These are phyloP conservation scores for Microsporum canis DNA, from an alignment of 2,329 filamentous ascomycete species.

Conservation along the genomic window DNA sequence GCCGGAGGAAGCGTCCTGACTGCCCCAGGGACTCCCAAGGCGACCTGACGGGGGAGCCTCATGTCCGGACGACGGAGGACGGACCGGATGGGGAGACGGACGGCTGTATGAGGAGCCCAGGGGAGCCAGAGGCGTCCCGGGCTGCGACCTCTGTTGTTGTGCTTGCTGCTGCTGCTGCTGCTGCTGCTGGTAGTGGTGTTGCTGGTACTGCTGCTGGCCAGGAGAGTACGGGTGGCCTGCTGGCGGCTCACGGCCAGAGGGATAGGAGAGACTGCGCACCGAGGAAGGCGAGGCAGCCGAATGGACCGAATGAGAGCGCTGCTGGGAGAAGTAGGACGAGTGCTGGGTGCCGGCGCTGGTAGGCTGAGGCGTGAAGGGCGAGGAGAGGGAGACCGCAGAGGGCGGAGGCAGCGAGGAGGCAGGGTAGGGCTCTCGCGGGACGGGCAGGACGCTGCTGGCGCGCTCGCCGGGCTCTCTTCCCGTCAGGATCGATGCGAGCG, in stretches of 20 bases:
- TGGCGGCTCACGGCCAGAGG: slow-evolving; percentile 9
- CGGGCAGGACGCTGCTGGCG: slow-evolving; percentile 16
- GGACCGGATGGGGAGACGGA: slow-evolving; percentile 27
- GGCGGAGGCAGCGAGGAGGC: slow-evolving; percentile 16
- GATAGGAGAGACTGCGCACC: slow-evolving; percentile 11
- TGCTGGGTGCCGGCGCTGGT: slow-evolving; percentile 26
- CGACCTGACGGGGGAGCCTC: slow-evolving; percentile 24
- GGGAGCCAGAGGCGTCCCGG: slow-evolving; percentile 40
- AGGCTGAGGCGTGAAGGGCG: slow-evolving; percentile 31
- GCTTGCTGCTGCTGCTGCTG: slow-evolving; percentile 7
- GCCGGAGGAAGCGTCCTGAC: slow-evolving; percentile 22
- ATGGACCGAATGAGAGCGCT: slow-evolving; percentile 13
- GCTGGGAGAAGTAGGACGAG: slow-evolving; percentile 28
- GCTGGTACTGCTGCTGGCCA: not conserved
- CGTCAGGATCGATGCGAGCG: slow-evolving; percentile 20
- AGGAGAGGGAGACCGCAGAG: slow-evolving; percentile 23
- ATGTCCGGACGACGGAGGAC: slow-evolving; percentile 29
- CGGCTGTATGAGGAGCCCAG: slow-evolving; percentile 25
- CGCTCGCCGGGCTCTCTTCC: slow-evolving; percentile 18
- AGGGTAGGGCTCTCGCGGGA: slow-evolving; percentile 26
- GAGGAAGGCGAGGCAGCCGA: slow-evolving; percentile 13
- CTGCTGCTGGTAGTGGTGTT: not conserved
- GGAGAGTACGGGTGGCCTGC: slow-evolving; percentile 7
- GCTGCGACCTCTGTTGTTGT: slow-evolving; percentile 32
- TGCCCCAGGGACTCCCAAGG: slow-evolving; percentile 23